phyloP scores from a whole-genome alignment of 1,139 yeast genomes.

The Protomyces macrosporus region DNA sequence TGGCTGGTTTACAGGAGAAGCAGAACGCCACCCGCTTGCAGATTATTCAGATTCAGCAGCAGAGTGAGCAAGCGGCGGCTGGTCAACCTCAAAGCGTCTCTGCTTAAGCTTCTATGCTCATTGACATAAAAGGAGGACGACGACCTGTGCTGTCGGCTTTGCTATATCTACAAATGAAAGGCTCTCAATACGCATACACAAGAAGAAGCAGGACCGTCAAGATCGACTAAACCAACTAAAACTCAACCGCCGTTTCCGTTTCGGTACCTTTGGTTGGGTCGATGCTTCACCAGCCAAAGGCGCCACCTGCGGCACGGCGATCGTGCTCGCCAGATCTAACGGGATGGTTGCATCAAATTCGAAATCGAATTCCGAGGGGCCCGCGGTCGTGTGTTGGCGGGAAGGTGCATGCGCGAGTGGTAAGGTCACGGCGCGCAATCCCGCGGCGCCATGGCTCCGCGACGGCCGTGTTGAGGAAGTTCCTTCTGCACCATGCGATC shows the following conservation, averaged over 20 bases:
- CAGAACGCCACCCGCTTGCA: constrained; percentile 8
- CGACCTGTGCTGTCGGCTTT: too few species aligned
- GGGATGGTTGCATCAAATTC: not conserved
- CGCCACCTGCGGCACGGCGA: not conserved
- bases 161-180: too few species aligned
- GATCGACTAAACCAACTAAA: not conserved
- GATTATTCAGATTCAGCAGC: constrained; percentile 15
- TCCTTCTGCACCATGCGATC: too few species aligned
- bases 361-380: not conserved
- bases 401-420: not conserved
- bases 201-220: not conserved
- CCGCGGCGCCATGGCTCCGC: not conserved
- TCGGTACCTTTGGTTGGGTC: not conserved
- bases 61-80: not conserved
- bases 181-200: too few species aligned
- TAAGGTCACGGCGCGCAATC: not conserved
- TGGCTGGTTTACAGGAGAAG: constrained; percentile 6
- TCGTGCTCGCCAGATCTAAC: not conserved
- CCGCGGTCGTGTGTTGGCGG: not conserved
- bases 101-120: not conserved
- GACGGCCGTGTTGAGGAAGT: too few species aligned
- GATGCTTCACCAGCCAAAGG: not conserved
- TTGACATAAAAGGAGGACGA: too few species aligned
- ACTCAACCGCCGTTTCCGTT: not conserved
- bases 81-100: not conserved